Base-by-base conservation (phyloP, 306 rosid genomes). In the Casuarina cunninghamiana region DNA sequence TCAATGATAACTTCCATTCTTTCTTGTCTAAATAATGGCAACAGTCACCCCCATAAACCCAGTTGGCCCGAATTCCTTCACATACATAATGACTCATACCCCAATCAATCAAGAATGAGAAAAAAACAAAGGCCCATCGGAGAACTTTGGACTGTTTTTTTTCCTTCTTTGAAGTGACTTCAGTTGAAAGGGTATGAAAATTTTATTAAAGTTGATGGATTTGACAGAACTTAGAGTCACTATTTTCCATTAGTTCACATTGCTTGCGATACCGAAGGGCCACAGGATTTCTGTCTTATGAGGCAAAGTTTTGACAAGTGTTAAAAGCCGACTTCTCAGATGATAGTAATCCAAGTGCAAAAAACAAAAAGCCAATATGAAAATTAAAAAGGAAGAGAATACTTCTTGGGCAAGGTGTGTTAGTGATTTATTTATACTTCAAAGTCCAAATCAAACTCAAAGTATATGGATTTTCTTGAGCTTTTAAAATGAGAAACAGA, bases 11-110 rank as follows among this genome's bases (percentile, higher is more conserved):
- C 67, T 74, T 67, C 71, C 84, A 83, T 84, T 82, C 83, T 65
- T 80, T 86, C 89, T 81, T 86, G 63, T 83, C 87, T 82, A 88
- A 80, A 89, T 87, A 87, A 93, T 90, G 86, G 82, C 83, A 81
- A 91, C 98, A 93, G 98, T 91, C 76, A 53, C 90, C 65, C 84
- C 98, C 98, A 89, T 92, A 82, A 85, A 68, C 84, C 80, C 79
- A 89, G 79, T 86, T 83, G 92, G 77, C 75, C 49, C 53, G 49
- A 17, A 69, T 51, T 73, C 75, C 62, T 72, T 69, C 51, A 85
- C 65, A 79, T 71, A 15, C 82, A 81, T 88, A 72, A 89, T 86
- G 91, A 74, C 84, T 79, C 86, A 75, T 48, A 80, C 77, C 84
- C 86, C 83, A 41, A 78, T 87, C 89, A 78, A 85, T 89, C 89